Evolutionary conservation across 495 filamentous ascomycete species (phyloP).

Genomic region (Lindgomyces ingoldianus): DNA sequence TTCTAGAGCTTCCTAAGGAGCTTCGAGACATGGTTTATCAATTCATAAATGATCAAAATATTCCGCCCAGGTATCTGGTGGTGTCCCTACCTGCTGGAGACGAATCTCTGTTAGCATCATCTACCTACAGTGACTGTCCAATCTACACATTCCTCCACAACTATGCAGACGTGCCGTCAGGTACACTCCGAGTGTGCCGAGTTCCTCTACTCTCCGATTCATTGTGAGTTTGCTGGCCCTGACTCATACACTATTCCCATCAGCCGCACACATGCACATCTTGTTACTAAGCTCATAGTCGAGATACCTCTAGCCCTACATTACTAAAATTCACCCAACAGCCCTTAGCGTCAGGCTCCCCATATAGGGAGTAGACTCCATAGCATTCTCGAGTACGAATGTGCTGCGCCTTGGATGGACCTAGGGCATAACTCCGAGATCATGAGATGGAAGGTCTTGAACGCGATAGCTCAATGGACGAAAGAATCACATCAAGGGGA

Average conservation of each 20-base stretch:
- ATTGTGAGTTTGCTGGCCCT: neutral
- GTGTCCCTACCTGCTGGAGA: neutral
- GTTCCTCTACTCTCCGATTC: neutral
- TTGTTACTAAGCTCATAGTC: too few species aligned
- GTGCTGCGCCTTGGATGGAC: too few species aligned
- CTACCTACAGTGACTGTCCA: neutral
- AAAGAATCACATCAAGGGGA: too few species aligned
- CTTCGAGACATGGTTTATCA: constrained; percentile 5
- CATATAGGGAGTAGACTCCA: too few species aligned
- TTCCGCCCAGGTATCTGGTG: neutral
- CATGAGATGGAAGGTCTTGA: too few species aligned
- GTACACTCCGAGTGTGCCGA: constrained; percentile 1
- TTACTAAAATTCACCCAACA: too few species aligned
- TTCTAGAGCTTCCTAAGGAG: constrained; percentile 6
- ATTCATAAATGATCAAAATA: neutral
- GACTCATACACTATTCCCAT: neutral
- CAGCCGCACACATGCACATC: neutral
- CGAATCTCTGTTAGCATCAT: too few species aligned
- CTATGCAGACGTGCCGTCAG: constrained; percentile 1
- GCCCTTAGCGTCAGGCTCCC: too few species aligned
- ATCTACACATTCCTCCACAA: neutral
- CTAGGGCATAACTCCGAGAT: too few species aligned
- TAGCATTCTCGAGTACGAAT: too few species aligned
- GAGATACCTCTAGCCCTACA: too few species aligned
- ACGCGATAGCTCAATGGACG: too few species aligned